Evolutionary conservation across 768 basidiomycete genomes (phyloP), one percentile per base, ranked within the genome.

Genomic region (Boletus fagicola): DNA sequence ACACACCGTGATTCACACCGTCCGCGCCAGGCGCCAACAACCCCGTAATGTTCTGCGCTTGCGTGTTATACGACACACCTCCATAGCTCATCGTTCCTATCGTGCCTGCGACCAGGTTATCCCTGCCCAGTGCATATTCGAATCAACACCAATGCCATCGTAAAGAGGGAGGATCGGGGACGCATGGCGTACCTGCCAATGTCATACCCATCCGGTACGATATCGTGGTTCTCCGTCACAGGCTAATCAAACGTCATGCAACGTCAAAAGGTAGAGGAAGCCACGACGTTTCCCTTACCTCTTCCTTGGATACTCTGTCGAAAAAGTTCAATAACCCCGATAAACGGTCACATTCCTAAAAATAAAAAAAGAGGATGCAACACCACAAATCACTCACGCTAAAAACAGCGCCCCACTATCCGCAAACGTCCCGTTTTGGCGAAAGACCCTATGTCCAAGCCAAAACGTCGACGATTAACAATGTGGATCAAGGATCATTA

Each of bases 351-450:
- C 28, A 24, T 28, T 42, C 36, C 2, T 0, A 20, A 43, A n/a
- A n/a, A n/a, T n/a, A n/a, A n/a, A n/a, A n/a, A n/a, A 31, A 6
- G 15, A 24, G 16, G 36, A 18, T 22, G 42, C 12, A 35, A 28
- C 10, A 12, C 16, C 4, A 11, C 9, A 31, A 6, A 5, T 3
- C 2, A 71, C 82, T 62, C 66, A 84, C 82, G 82, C 83, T 20
- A 85, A 74, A 69, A 88, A 90, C 30, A 87, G 68, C 4, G 80
- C 78, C 0, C 75, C 74, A 33, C 68, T 81, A 50, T 78, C 39
- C 2, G 85, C 86, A 16, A 30, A 22, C 4, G 80, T 66, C 1
- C 86, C 86, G 59, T 87, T 83, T 68, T 88, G 86, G 42, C 77
- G 77, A 68, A 68, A 87, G 6, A 83, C 74, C 15, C 84, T 61